phyloP scores from a whole-genome alignment of 192 early-diverging fungal species.

The Entomortierella lignicola region DNA sequence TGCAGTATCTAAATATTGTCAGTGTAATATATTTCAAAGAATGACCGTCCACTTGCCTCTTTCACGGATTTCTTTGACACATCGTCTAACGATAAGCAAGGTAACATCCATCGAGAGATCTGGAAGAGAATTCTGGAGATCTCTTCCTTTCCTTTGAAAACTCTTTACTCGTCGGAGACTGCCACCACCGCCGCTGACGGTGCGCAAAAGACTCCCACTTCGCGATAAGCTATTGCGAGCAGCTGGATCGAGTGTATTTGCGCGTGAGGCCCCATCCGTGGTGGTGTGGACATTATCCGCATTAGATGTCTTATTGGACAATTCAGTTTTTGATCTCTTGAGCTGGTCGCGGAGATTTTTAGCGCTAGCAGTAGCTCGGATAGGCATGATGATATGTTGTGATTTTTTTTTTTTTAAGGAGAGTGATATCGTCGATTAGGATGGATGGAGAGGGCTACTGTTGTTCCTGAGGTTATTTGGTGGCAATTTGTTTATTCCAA shows the following conservation, averaged over 20 bases:
- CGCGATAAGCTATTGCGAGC: slow-evolving; percentile 12
- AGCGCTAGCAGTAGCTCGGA: slow-evolving; percentile 42
- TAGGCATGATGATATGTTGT: slow-evolving; percentile 18
- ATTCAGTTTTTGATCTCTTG: slow-evolving; percentile 2
- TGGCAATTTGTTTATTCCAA: background rate
- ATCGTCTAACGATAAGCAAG: slow-evolving; percentile 40
- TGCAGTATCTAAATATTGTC: too few species aligned
- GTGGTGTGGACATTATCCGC: slow-evolving; percentile 10
- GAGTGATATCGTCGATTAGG: background rate
- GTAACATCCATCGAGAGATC: slow-evolving; percentile 53
- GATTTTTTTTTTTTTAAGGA: background rate
- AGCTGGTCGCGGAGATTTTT: slow-evolving; percentile 38
- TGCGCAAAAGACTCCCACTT: slow-evolving; percentile 25
- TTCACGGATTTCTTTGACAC: slow-evolving; percentile 52
- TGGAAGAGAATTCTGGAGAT: background rate
- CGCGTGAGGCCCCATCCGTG: slow-evolving; percentile 9
- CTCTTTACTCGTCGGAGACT: slow-evolving; percentile 28
- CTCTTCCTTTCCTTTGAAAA: slow-evolving; percentile 25
- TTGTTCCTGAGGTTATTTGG: background rate
- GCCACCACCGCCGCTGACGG: slow-evolving; percentile 34
- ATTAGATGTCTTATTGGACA: slow-evolving; percentile 7
- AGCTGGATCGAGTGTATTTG: slow-evolving; percentile 24
- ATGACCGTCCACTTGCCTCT: slow-evolving; percentile 36
- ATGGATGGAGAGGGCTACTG: background rate
- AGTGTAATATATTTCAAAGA: too few species aligned